Conservation (phyloP, 2,329 filamentous ascomycete species). For the Paecilomyces niveus region DNA sequence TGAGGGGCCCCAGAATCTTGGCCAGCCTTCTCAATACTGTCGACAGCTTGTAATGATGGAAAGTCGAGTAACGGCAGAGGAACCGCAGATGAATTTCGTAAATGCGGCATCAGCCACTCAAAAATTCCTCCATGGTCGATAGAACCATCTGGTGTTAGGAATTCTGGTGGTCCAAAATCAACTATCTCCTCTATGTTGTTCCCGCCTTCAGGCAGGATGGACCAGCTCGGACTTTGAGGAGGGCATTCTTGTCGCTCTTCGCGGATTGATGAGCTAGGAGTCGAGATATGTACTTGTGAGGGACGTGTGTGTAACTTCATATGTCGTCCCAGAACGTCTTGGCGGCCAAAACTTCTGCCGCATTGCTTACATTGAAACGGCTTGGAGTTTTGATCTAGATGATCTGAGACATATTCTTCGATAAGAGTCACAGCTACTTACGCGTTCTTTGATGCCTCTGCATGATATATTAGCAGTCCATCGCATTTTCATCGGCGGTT, state of each 20-base stretch:
- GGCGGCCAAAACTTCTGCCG: slow-evolving; percentile 13
- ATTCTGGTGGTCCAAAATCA: background rate
- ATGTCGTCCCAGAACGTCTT: slow-evolving; percentile 14
- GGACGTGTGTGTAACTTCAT: slow-evolving; percentile 8
- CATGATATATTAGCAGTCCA: background rate
- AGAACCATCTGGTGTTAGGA: background rate
- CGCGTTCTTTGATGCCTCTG: slow-evolving; percentile 11
- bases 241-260: background rate
- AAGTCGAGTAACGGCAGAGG: background rate
- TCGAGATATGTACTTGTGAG: background rate
- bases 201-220: background rate
- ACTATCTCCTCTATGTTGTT: background rate
- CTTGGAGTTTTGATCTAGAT: slow-evolving; percentile 11
- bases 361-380: slow-evolving; percentile 13
- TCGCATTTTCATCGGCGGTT: background rate
- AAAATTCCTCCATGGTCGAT: background rate
- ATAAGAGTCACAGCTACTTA: background rate
- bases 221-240: background rate
- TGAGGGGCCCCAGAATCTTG: background rate
- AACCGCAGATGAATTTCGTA: background rate
- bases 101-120: background rate
- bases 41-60: background rate
- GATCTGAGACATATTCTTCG: background rate
- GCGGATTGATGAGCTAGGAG: background rate
- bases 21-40: background rate